A percentile compares a stretch with the other conserved stretches of the same genome.
Evolutionary conservation across 257 asterid species (phyloP).

Genomic region (Ajuga chamaepitys): DNA sequence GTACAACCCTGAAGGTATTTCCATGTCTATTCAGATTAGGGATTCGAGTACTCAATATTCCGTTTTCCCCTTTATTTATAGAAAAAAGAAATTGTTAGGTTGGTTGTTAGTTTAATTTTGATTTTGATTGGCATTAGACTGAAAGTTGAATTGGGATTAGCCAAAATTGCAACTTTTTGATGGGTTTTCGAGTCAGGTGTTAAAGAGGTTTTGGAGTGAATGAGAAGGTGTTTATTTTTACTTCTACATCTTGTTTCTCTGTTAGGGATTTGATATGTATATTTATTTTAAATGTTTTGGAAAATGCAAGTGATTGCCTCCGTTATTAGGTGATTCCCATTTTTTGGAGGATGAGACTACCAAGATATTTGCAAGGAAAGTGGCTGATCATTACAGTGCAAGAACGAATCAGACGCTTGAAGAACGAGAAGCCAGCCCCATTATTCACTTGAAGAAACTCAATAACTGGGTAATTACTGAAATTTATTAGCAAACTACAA

Average conservation of each 20-base stretch:
- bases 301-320: neutral
- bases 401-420: constrained; percentile 94
- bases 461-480: constrained; percentile 73
- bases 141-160: constrained; percentile 1
- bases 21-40: neutral
- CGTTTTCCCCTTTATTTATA: neutral
- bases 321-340: constrained; percentile 42
- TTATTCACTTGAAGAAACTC: constrained; percentile 93
- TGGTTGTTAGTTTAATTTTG: neutral
- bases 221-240: neutral
- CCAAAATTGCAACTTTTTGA: neutral
- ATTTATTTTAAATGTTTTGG: neutral
- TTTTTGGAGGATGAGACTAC: constrained; percentile 76
- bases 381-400: constrained; percentile 95
- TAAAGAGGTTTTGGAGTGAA: neutral
- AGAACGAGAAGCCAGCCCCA: constrained; percentile 97
- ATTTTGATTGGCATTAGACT: neutral
- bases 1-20: constrained; percentile 60
- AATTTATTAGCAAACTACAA: neutral
- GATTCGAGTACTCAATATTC: neutral
- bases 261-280: neutral
- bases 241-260: neutral
- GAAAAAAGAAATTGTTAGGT: neutral
- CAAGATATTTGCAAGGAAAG: constrained; percentile 72
- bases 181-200: constrained; percentile 8